Base-by-base conservation (phyloP, 202 grass and related monocot species). In the Cymbopogon flexuosus region DNA sequence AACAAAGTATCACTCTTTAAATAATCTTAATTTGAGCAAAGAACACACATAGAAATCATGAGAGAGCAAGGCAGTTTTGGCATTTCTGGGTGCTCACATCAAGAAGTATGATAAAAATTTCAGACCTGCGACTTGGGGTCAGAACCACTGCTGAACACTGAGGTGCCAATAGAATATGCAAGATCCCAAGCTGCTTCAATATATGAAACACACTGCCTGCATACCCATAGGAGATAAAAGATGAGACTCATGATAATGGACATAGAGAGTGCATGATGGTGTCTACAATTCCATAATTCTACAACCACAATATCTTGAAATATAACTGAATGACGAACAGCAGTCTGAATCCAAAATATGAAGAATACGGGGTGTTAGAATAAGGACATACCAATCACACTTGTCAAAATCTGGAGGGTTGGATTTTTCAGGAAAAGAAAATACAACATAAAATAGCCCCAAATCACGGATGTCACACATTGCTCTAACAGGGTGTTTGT, bases 121-220 rank as follows among this genome's bases (percentile, higher is more conserved):
- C 68, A 87, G 18, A 88, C 66, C 87, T 76, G 79, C 2, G 62
- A 78, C 22, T 84, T 81, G 45, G 63, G 57, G 81, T 88, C 77
- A 16, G 76, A 75, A 81, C 82, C 83, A 76, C 84, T 81, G 51
- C 86, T 89, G 76, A 98, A 93, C 46, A 89, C 51, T 49, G 88
- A 68, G 69, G 64, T 59, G 80, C 88, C 92, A 84, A 83, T 76
- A 84, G 79, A 89, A 85, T 79, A 81, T 46, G 88, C 79, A 90
- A 98, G 86, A 77, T 81, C 73, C 95, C 95, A 94, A 73, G 95
- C 95, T 47, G 84, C 89, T 87, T 86, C 85, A 87, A 94, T 83
- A 87, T 94, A 75, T 39, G 77, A 93, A 79, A 89, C 41, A 75
- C 89, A 94, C 68, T 46, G 61, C 80, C 95, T 98, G 84, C 65